Conservation (phyloP, 257 asterid species). For the Ilex aquifolium region DNA sequence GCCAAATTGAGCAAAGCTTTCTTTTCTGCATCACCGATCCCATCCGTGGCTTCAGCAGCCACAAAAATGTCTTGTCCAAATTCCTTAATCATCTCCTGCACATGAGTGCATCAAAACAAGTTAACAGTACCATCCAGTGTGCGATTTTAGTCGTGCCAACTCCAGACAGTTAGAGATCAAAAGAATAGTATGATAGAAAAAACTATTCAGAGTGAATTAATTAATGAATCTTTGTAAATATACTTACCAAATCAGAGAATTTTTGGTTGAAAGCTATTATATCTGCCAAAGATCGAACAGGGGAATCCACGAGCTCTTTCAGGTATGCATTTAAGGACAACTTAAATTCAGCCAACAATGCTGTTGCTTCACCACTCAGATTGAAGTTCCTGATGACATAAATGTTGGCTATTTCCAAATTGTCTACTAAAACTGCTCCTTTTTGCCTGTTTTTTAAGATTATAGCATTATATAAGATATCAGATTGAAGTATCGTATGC, state of each 20-base stretch:
- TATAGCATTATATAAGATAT: too few species aligned
- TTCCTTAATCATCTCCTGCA: constrained; percentile 32
- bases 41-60: constrained; percentile 49
- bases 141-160: too few species aligned
- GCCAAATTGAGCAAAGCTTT: constrained; percentile 26
- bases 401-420: constrained; percentile 42
- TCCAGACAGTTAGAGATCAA: not conserved
- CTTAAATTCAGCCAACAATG: constrained; percentile 58
- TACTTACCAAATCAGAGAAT: constrained; percentile 41
- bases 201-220: not conserved
- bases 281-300: constrained; percentile 50
- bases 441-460: constrained; percentile 24
- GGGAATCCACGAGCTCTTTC: constrained; percentile 30
- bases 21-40: constrained; percentile 38
- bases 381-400: constrained; percentile 37
- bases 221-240: not conserved
- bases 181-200: not conserved
- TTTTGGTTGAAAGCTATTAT: constrained; percentile 52
- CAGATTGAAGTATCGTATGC: too few species aligned
- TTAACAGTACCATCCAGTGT: not conserved
- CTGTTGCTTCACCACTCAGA: constrained; percentile 38
- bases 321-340: constrained; percentile 36
- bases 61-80: constrained; percentile 43
- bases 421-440: constrained; percentile 48
- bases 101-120: not conserved